Evolutionary conservation across 345 rosid genomes (phyloP), one percentile per base, ranked within the genome.

Genomic region (Gossypium rotundifolium): DNA sequence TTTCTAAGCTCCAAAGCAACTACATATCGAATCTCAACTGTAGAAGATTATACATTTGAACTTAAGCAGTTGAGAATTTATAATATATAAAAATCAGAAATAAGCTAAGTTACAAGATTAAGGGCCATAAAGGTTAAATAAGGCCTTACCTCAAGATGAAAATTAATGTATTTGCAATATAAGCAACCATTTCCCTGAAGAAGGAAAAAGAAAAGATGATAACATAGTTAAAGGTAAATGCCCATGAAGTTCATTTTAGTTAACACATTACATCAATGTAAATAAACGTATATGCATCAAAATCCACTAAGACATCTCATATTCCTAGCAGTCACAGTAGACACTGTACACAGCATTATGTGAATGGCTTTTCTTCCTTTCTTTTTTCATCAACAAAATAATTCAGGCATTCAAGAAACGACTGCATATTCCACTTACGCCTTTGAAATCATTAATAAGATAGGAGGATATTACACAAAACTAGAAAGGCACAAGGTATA

Each of bases 141-240:
- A 73, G 66, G 18, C 55, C 86, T 84, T 82, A 94, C 98, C 98
- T 94, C 76, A 92, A 85, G 81, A 91, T 94, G 82, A 94, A 94
- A 70, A 94, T 92, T 74, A 92, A 78, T 53, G 98, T 94, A 86
- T 94, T 94, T 70, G 98, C 98, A 83, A 94, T 94, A 74, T 94
- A 94, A 46, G 98, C 92, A 72, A 94, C 87, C 97, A 94, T 94
- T 86, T 89, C 97, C 98, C 98, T 94, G 91, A 74, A 72, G 59
- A 76, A 38, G 27, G 27, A 73, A 62, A 53, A 51, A 9, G 42
- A 13, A 22, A 55, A 52, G 44, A 7, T 2, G 29, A 52, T 4
- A 74, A 74, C 10, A 52, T 20, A 63, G 29, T 65, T 14, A 53
- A n/a, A 16, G 46, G 38, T 16, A 48, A 16, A 45, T 2, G 3